Evolutionary conservation across 352 stramenopile genomes (phyloP).

Genomic region (Phytophthora cactorum): DNA sequence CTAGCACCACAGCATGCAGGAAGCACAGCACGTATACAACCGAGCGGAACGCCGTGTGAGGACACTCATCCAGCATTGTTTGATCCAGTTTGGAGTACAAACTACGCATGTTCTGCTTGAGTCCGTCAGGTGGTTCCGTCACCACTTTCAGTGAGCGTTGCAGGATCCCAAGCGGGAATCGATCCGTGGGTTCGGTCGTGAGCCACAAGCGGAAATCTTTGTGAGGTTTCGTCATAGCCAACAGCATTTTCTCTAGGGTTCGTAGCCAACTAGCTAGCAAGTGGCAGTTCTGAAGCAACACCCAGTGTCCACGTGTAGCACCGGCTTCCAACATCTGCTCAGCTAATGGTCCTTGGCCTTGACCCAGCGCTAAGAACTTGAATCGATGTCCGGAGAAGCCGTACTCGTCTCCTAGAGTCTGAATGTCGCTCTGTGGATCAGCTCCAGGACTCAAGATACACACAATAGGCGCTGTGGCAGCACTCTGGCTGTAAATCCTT

Average conservation of each 20-base stretch:
- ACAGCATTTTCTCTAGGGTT: slow-evolving; percentile 93
- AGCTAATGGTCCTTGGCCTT: slow-evolving; percentile 93
- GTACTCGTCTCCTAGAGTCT: slow-evolving; percentile 91
- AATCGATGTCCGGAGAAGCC: slow-evolving; percentile 93
- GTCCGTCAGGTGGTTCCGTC: slow-evolving; percentile 94
- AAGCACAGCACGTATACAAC: slow-evolving; percentile 96
- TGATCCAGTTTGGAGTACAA: slow-evolving; percentile 93
- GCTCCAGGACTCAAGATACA: slow-evolving; percentile 95
- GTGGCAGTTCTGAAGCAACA: slow-evolving; percentile 96
- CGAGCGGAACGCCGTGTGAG: slow-evolving; percentile 91
- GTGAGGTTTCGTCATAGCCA: slow-evolving; percentile 92
- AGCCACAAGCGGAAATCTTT: slow-evolving; percentile 96
- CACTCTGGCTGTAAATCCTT: slow-evolving; percentile 93
- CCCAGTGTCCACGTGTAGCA: slow-evolving; percentile 87
- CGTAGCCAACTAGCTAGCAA: slow-evolving; percentile 94
- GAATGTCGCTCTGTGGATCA: slow-evolving; percentile 95
- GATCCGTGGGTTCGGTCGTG: slow-evolving; percentile 95
- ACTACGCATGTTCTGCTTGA: slow-evolving; percentile 97
- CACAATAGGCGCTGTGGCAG: slow-evolving; percentile 89
- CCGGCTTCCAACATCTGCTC: slow-evolving; percentile 95
- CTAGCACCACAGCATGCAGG: slow-evolving; percentile 94
- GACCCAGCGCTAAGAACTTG: slow-evolving; percentile 94
- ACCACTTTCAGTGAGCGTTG: slow-evolving; percentile 96
- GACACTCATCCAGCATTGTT: slow-evolving; percentile 92
- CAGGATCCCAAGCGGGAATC: slow-evolving; percentile 95